Evolutionary conservation across 768 basidiomycete genomes (phyloP).

Genomic region (Sporobolomyces roseus): DNA sequence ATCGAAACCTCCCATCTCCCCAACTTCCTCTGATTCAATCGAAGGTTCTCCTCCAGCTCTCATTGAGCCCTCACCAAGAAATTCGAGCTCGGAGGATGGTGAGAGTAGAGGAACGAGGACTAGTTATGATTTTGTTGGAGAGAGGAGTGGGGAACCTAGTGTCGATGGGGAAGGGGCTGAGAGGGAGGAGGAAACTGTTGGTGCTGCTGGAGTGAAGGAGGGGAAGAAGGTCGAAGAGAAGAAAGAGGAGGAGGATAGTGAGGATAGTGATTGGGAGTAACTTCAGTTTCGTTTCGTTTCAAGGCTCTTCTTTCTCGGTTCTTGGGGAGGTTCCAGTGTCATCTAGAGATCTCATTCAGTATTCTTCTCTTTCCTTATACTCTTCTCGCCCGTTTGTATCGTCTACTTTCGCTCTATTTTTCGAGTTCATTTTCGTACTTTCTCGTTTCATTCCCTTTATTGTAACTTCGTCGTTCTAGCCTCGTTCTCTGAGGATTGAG

Average conservation of each 20-base stretch:
- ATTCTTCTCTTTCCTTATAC: no score
- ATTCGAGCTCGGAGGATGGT: slow-evolving; percentile 20
- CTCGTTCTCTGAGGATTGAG: no score
- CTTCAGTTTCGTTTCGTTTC: background rate
- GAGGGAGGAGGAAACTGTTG: background rate
- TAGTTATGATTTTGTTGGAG: slow-evolving; percentile 43
- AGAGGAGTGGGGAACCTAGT: slow-evolving; percentile 32
- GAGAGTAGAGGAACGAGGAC: slow-evolving; percentile 22
- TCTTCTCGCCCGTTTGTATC: no score
- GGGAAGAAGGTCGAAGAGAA: background rate
- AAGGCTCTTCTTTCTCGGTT: background rate
- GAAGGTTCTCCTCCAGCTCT: background rate
- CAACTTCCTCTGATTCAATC: background rate
- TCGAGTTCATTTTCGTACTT: no score
- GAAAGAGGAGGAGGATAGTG: background rate
- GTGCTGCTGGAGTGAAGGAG: no score
- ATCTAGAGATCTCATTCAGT: no score
- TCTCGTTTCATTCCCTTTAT: no score
- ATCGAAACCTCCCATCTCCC: no score
- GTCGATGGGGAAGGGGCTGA: slow-evolving; percentile 6
- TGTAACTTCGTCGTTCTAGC: no score
- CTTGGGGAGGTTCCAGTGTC: no score
- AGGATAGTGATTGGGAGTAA: slow-evolving; percentile 4
- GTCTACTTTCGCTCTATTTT: no score
- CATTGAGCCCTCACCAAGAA: slow-evolving; percentile 3